phyloP scores from a whole-genome alignment of 768 basidiomycete genomes.

The Suillus hirtellus region DNA sequence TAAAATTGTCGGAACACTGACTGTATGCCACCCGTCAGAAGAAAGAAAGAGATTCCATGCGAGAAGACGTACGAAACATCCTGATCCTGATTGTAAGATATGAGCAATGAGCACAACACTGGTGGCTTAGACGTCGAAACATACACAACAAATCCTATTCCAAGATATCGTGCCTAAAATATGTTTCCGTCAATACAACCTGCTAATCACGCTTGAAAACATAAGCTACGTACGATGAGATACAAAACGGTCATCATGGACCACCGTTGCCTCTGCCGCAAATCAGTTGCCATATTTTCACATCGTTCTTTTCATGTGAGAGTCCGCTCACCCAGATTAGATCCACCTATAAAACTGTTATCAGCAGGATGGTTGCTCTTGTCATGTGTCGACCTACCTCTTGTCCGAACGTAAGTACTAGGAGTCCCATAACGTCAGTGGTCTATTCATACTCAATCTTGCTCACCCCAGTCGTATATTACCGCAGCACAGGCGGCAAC shows the following conservation, averaged over 20 bases:
- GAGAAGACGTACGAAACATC: neutral
- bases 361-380: neutral
- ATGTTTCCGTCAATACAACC: no score
- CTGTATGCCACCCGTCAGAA: neutral
- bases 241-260: neutral
- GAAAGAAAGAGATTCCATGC: neutral
- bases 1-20: neutral
- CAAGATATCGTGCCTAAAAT: neutral
- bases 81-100: neutral
- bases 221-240: neutral
- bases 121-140: neutral
- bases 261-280: neutral
- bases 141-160: neutral
- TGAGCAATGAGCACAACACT: neutral
- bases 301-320: neutral
- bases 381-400: neutral
- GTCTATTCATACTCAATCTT: neutral
- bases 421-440: neutral
- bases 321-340: neutral
- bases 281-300: neutral
- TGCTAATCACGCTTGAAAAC: neutral
- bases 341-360: neutral
- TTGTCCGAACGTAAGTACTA: neutral
- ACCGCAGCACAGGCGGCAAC: neutral
- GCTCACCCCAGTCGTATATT: neutral